Evolutionary conservation across 208 protist species (phyloP).

Genomic region (Leishmania guyanensis): DNA sequence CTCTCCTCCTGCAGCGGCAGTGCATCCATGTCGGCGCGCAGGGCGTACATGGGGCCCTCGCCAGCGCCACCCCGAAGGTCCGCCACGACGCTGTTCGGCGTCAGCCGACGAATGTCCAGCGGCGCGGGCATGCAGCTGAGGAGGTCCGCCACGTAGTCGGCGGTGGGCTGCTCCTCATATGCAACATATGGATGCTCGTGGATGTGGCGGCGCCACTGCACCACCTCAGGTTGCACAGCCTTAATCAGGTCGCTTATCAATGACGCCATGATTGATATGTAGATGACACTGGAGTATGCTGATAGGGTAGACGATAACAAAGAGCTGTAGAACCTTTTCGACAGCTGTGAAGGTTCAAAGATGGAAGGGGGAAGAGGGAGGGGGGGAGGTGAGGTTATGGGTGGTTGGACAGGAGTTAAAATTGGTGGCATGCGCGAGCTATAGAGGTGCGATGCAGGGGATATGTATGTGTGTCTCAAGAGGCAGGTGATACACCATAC

Average conservation of each 20-base stretch:
- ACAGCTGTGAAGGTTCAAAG: no score
- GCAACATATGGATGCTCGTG: conserved; percentile 63
- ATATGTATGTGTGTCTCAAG: background rate
- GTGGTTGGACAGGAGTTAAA: background rate
- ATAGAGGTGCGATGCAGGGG: background rate
- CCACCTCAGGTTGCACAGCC: conserved; percentile 41
- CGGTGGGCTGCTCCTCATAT: conserved; percentile 71
- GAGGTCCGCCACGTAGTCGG: conserved; percentile 64
- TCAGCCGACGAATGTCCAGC: conserved; percentile 50
- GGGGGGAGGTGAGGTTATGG: background rate
- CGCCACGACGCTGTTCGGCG: conserved; percentile 54
- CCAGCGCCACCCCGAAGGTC: conserved; percentile 57
- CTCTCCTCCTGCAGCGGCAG: conserved; percentile 69
- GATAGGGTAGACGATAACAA: background rate
- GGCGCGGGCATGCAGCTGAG: conserved; percentile 46
- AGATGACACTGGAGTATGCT: conserved; percentile 14
- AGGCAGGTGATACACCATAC: background rate
- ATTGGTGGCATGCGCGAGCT: background rate
- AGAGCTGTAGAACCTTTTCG: background rate
- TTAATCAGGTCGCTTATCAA: conserved; percentile 27
- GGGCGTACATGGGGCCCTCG: conserved; percentile 54
- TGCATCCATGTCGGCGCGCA: conserved; percentile 77
- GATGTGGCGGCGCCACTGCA: conserved; percentile 81
- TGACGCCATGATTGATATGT: conserved; percentile 13
- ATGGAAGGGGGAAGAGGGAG: background rate